Evolutionary conservation across 805 yeast species (phyloP), one percentile per base, ranked within the genome.

Genomic region (Starmera dryadoides): DNA sequence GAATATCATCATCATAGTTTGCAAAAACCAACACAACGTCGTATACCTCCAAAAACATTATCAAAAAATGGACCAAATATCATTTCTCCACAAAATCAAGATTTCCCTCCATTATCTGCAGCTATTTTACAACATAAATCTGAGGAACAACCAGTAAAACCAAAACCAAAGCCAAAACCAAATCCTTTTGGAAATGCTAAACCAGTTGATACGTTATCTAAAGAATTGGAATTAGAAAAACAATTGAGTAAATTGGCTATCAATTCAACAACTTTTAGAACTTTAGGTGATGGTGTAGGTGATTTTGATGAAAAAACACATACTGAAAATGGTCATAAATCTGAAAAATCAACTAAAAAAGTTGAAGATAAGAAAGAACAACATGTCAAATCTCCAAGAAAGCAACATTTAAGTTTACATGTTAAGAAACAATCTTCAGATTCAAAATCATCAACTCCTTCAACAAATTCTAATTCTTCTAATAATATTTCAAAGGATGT

Each of bases 101-200:
- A 28, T 16, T 45, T 32, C 12, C 14, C 36, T 33, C n/a, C 4
- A 36, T 44, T 32, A 14, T 10, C 36, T 33, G n/a, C 9, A 28
- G 38, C 19, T 41, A 50, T 9, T 28, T 28, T 44, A 36, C 41
- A 41, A 39, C 50, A 40, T 33, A 57, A 39, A 44, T 57, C 57
- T 35, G 50, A 46, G 29, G 46, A 57, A 6, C 39, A n/a, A n/a
- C n/a, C n/a, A n/a, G n/a, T 48, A n/a, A 52, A 48, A 34, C 40
- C 36, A 14, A 45, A 38, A 15, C 56, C 49, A 4, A 49, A 63
- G 50, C 55, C 66, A 3, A 79, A 74, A 49, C 45, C 73, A 0
- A 84, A 78, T 54, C 93, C 95, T 5, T 86, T 87, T 64, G 95
- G 95, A 0, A 64, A 73, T 4, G 96, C 95, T 1, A 84, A 77